A percentile compares a stretch with the other conserved stretches of the same genome.
phyloP scores from a whole-genome alignment of 352 stramenopile species.

The Phytophthora ramorum region DNA sequence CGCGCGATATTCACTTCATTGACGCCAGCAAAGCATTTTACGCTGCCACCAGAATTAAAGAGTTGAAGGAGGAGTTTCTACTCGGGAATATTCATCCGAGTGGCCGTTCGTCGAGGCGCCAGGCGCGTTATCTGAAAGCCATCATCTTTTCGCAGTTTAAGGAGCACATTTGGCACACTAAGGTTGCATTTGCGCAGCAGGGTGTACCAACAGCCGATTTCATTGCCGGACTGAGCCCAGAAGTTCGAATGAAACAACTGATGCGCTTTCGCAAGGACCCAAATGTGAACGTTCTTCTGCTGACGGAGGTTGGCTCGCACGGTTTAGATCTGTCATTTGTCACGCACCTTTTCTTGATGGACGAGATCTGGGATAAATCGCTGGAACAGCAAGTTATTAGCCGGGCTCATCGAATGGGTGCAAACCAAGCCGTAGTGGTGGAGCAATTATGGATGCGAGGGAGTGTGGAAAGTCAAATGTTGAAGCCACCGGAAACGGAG shows the following conservation, averaged over 20 bases:
- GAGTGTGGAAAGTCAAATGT: slow-evolving; percentile 84
- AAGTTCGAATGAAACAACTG: slow-evolving; percentile 62
- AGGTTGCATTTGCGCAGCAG: slow-evolving; percentile 77
- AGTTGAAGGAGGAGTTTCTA: slow-evolving; percentile 67
- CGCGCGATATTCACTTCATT: slow-evolving; percentile 53
- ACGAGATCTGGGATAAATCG: slow-evolving; percentile 97
- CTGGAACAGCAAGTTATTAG: slow-evolving; percentile 96
- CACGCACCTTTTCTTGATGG: slow-evolving; percentile 98
- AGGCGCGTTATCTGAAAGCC: slow-evolving; percentile 58
- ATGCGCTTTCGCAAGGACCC: slow-evolving; percentile 64
- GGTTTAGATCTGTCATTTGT: slow-evolving; percentile 98
- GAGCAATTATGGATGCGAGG: slow-evolving; percentile 92
- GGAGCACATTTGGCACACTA: slow-evolving; percentile 80
- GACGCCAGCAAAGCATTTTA: slow-evolving; percentile 82
- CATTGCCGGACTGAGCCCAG: slow-evolving; percentile 53
- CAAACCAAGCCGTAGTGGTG: slow-evolving; percentile 91
- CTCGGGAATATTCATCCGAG: slow-evolving; percentile 15
- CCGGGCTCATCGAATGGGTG: slow-evolving; percentile 96
- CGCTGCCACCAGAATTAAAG: slow-evolving; percentile 64
- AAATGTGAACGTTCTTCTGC: slow-evolving; percentile 91
- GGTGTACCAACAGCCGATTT: slow-evolving; percentile 70
- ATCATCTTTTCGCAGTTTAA: slow-evolving; percentile 90
- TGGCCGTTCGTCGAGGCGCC: slow-evolving; percentile 16
- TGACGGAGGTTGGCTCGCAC: slow-evolving; percentile 94
- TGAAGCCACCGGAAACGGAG: slow-evolving; percentile 49